Percentiles rank a stretch among this genome's conserved stretches.
Conservation (phyloP, 371 early-diverging fungal genomes). For the Zancudomyces culisetae region DNA sequence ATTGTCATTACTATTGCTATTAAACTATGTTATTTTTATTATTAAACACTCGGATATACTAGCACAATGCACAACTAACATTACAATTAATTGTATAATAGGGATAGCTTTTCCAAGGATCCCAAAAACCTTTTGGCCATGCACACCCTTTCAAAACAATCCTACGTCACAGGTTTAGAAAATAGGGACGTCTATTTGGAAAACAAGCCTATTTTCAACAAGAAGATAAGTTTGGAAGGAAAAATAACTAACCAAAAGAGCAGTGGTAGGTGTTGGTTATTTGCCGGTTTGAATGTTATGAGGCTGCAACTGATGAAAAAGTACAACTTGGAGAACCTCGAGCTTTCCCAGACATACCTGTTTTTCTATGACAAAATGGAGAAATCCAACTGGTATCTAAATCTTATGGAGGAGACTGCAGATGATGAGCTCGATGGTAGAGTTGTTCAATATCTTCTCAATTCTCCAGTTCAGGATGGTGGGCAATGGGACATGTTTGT, state of each 20-base stretch:
- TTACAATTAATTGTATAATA: no score
- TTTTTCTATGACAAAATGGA: constrained; percentile 69
- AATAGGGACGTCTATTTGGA: not conserved
- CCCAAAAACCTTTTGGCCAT: not conserved
- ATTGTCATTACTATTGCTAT: no score
- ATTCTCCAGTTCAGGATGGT: constrained; percentile 40
- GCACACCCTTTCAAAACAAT: not conserved
- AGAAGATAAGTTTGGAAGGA: constrained; percentile 2
- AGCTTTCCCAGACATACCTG: constrained; percentile 55
- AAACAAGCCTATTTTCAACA: not conserved
- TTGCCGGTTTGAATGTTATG: constrained; percentile 50
- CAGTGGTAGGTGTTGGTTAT: constrained; percentile 72
- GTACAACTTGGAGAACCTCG: constrained; percentile 59
- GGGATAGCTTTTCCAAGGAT: not conserved
- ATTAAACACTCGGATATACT: no score
- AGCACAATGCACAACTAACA: no score
- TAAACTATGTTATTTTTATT: no score
- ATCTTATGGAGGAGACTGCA: constrained; percentile 47
- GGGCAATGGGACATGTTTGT: constrained; percentile 75
- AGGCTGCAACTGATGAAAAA: constrained; percentile 32
- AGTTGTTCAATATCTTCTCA: constrained; percentile 47
- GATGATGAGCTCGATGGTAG: constrained; percentile 45
- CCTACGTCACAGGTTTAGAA: not conserved
- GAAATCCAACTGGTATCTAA: constrained; percentile 66
- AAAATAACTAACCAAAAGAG: constrained; percentile 51